Conservation (phyloP, 441 rosid species). For the Monsonia emarginata region DNA sequence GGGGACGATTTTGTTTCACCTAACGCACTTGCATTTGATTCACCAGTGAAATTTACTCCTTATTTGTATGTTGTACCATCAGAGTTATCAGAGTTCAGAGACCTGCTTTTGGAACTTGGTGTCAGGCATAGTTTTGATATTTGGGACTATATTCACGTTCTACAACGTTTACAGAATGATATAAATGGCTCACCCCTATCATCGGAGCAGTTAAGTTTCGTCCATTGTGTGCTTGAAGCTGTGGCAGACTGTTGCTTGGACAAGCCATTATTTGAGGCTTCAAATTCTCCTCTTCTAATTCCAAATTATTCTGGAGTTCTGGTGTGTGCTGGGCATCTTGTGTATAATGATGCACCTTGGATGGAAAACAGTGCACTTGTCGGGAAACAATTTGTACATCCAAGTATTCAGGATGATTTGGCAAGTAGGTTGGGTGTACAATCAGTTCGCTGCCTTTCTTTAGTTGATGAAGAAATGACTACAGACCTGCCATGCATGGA, state of each 20-base stretch:
- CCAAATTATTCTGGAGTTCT: slow-evolving; percentile 73
- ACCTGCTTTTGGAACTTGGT: slow-evolving; percentile 72
- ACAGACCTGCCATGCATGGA: slow-evolving; percentile 96
- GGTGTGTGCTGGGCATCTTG: slow-evolving; percentile 54
- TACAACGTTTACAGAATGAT: slow-evolving; percentile 61
- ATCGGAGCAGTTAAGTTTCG: slow-evolving; percentile 68
- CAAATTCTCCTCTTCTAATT: slow-evolving; percentile 44
- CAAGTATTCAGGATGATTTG: slow-evolving; percentile 72
- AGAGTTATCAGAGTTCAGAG: slow-evolving; percentile 73
- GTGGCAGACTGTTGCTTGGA: slow-evolving; percentile 64
- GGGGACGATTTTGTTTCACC: slow-evolving; percentile 87
- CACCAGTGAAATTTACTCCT: slow-evolving; percentile 92
- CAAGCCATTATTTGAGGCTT: slow-evolving; percentile 41
- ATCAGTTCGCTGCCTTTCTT: slow-evolving; percentile 77
- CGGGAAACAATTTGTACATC: slow-evolving; percentile 78
- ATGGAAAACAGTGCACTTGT: slow-evolving; percentile 56
- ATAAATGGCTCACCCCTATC: slow-evolving; percentile 53
- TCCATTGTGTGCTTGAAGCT: slow-evolving; percentile 80
- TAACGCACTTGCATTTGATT: slow-evolving; percentile 89
- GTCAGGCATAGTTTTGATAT: slow-evolving; percentile 76
- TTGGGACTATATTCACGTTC: slow-evolving; percentile 67
- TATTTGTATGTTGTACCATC: slow-evolving; percentile 97
- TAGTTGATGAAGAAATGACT: slow-evolving; percentile 72
- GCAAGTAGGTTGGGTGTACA: slow-evolving; percentile 79
- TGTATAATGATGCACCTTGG: slow-evolving; percentile 99